Conservation (phyloP, 2,329 filamentous ascomycete species). For the Beauveria sp. region DNA sequence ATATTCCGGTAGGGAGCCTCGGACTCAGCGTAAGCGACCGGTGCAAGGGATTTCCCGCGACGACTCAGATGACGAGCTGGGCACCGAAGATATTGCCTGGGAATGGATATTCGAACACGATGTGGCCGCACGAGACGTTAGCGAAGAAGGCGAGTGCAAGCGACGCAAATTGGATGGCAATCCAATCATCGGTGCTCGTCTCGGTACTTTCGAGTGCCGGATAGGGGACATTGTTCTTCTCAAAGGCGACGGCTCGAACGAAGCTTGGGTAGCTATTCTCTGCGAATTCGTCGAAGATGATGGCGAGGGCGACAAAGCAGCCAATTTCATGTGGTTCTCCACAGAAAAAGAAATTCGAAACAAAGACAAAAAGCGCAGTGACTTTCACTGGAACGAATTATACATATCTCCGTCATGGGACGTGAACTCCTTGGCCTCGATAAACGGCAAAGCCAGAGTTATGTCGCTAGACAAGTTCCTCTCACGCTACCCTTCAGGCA, state of each 20-base stretch:
- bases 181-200: slow-evolving; percentile 71
- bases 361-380: slow-evolving; percentile 70
- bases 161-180: slow-evolving; percentile 27
- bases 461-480: slow-evolving; percentile 66
- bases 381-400: slow-evolving; percentile 78
- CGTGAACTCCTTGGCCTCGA: slow-evolving; percentile 75
- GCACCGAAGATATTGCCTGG: slow-evolving; percentile 65
- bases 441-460: slow-evolving; percentile 81
- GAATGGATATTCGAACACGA: slow-evolving; percentile 63
- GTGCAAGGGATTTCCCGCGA: not conserved
- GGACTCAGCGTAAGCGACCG: slow-evolving; percentile 1
- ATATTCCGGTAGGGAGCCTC: not conserved
- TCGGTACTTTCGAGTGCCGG: slow-evolving; percentile 72
- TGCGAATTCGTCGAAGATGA: slow-evolving; percentile 69
- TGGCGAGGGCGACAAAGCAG: slow-evolving; percentile 60
- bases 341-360: slow-evolving; percentile 84
- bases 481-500: slow-evolving; percentile 63
- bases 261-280: slow-evolving; percentile 89
- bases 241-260: slow-evolving; percentile 77
- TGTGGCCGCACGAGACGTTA: slow-evolving; percentile 16
- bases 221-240: slow-evolving; percentile 80
- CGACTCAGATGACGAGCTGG: slow-evolving; percentile 75
- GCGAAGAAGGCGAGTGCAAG: slow-evolving; percentile 26
- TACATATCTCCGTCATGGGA: slow-evolving; percentile 88
- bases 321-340: slow-evolving; percentile 93